These are phyloP conservation scores for Phytophthora cryptogea DNA, from an alignment of 352 stramenopile species.

Conservation along the genomic window DNA sequence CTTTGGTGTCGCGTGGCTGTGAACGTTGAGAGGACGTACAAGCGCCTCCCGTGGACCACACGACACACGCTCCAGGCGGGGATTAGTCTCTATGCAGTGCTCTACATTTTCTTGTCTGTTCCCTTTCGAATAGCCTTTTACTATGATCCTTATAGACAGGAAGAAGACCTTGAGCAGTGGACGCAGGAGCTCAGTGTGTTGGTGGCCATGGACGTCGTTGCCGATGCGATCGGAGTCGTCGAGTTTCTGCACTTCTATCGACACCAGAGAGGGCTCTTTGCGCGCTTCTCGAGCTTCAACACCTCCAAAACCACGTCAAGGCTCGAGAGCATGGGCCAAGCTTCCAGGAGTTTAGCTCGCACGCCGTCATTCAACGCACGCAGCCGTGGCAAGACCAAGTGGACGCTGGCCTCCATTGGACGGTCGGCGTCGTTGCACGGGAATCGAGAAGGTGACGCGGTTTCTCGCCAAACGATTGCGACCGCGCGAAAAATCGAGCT, in stretches of 20 bases:
- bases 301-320: not conserved
- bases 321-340: not conserved
- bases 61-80: slow-evolving; percentile 11
- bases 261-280: slow-evolving; percentile 7
- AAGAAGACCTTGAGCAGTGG: slow-evolving; percentile 1
- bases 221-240: slow-evolving; percentile 13
- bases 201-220: slow-evolving; percentile 13
- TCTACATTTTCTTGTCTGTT: slow-evolving; percentile 26
- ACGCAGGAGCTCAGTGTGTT: slow-evolving; percentile 21
- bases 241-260: slow-evolving; percentile 27
- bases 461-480: not conserved
- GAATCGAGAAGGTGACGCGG: too few species aligned
- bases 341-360: too few species aligned
- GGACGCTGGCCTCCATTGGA: slow-evolving; percentile 27
- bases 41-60: slow-evolving; percentile 20
- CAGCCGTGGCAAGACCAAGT: slow-evolving; percentile 20
- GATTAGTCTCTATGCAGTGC: slow-evolving; percentile 20
- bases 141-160: slow-evolving; percentile 15
- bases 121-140: slow-evolving; percentile 33
- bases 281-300: slow-evolving; percentile 18
- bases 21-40: slow-evolving; percentile 1
- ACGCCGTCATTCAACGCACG: slow-evolving; percentile 22
- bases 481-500: slow-evolving; percentile 41
- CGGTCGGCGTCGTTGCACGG: not conserved
- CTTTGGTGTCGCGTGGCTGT: not conserved